Base-by-base conservation (phyloP, 169 alveolate species). In the Plasmodium sp. region DNA sequence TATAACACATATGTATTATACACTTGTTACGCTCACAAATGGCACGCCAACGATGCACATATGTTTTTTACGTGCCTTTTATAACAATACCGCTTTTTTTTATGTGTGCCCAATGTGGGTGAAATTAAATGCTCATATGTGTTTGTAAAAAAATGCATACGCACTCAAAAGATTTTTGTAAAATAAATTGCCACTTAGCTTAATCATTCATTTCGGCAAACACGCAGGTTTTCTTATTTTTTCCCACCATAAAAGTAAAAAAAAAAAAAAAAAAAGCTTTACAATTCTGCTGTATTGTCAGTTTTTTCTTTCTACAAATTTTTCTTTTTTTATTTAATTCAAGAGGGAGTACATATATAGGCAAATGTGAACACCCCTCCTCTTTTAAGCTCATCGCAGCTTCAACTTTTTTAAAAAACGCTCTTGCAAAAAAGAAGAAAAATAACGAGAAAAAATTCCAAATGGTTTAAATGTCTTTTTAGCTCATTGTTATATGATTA, bases 381-480 rank as follows among this genome's bases (percentile, higher is more conserved):
- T 27, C 2, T 56, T 62, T 5, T 41, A 84, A 36, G 45, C 41
- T 16, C 71, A 67, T 54, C 54, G 2, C n/a, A 39, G 45, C 77
- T 10, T 83, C 51, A 18, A 67, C 77, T 36, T 39, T 84, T 84
- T 84, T 71, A 22, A 67, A 67, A 67, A 67, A 43, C 31, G 43
- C 14, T 14, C 16, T 27, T 36, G 41, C 33, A 12, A 27, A 16
- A 71, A 84, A 67, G 39, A 67, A 67, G 39, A 31, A 22, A 67
- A 22, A 67, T 9, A 27, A 84, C 10, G 27, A 36, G 51, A 67
- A 39, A 81, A 62, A 18, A 81, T 18, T 67, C 34, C 43, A 84
- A 27, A 39, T 41, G 31, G 31, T 67, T 67, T 67, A 84, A 51
- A 81, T 81, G 62, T 72, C 81, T 84, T 71, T 84, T 84, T 33